These are phyloP conservation scores for Aspergillus cristatus DNA, from an alignment of 495 filamentous ascomycete genomes.

Conservation along the genomic window DNA sequence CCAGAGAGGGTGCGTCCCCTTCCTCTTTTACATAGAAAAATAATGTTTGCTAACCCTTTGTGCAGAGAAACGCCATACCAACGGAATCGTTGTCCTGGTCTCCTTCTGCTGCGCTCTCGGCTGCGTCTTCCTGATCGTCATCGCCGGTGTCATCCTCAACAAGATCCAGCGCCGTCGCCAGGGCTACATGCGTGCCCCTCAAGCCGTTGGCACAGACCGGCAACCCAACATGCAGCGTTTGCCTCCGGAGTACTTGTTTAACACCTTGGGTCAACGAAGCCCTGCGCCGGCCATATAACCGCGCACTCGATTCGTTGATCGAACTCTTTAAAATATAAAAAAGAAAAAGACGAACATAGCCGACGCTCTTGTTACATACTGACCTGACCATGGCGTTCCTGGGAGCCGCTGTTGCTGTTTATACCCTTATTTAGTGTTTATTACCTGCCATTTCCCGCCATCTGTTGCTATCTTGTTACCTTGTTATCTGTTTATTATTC, in stretches of 20 bases:
- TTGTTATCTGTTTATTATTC: constrained; percentile 6
- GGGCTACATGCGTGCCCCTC: constrained; percentile 77
- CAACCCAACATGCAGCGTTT: constrained; percentile 67
- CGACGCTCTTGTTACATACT: constrained; percentile 1
- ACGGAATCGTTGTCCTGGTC: constrained; percentile 85
- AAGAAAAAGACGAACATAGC: constrained; percentile 1
- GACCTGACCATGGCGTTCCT: constrained; percentile 25
- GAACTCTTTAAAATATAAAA: not conserved
- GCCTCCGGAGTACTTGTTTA: constrained; percentile 74
- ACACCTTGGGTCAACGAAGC: constrained; percentile 35
- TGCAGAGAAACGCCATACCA: constrained; percentile 52
- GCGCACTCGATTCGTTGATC: not conserved
- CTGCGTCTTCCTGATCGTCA: constrained; percentile 80
- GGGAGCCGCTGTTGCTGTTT: constrained; percentile 19
- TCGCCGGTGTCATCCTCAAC: constrained; percentile 73
- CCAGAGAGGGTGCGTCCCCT: constrained; percentile 35
- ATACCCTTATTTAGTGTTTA: constrained; percentile 28
- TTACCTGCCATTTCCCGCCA: constrained; percentile 8
- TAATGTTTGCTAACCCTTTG: constrained; percentile 14
- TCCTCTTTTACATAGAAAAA: constrained; percentile 1
- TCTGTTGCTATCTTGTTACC: constrained; percentile 2
- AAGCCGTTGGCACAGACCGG: constrained; percentile 58
- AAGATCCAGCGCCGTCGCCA: constrained; percentile 74
- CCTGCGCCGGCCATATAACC: constrained; percentile 32
- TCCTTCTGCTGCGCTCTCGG: constrained; percentile 83